phyloP scores from a whole-genome alignment of 768 basidiomycete species.

The Cubamyces sp. region DNA sequence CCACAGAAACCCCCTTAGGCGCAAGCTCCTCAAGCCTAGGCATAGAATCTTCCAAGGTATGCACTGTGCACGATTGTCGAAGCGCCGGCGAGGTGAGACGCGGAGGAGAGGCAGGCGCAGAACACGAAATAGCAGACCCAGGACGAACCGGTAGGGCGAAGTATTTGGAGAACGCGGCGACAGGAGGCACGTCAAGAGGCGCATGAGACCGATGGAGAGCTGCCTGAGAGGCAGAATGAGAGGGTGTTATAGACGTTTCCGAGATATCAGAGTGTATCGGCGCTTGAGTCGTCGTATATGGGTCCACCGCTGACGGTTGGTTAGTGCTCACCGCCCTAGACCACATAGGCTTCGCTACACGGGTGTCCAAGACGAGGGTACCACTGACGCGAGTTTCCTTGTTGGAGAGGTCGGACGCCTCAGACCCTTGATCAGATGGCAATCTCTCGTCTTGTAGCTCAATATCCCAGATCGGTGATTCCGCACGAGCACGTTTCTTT shows the following conservation, averaged over 20 bases:
- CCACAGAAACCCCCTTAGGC: too few relatives aligned
- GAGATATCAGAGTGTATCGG: too few relatives aligned
- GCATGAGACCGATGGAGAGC: neutral
- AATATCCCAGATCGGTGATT: slow-evolving; percentile 61
- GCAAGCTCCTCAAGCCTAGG: too few relatives aligned
- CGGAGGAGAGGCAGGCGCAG: neutral
- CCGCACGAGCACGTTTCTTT: slow-evolving; percentile 17
- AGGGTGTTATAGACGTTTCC: slow-evolving; percentile 45
- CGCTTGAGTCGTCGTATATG: too few relatives aligned
- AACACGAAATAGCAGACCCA: neutral
- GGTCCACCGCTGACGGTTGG: neutral
- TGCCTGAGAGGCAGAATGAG: slow-evolving; percentile 60
- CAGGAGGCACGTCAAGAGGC: neutral
- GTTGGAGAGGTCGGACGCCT: slow-evolving; percentile 1
- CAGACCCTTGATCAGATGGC: slow-evolving; percentile 24
- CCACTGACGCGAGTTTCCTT: slow-evolving; percentile 16
- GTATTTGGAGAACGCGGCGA: slow-evolving; percentile 20
- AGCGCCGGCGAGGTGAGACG: too few relatives aligned
- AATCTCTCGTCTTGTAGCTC: slow-evolving; percentile 41
- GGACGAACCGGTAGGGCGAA: slow-evolving; percentile 1
- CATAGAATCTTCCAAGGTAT: too few relatives aligned
- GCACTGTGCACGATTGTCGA: too few relatives aligned
- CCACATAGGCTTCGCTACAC: slow-evolving; percentile 34
- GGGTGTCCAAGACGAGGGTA: slow-evolving; percentile 45
- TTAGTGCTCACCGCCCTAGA: neutral